Evolutionary conservation across 1,284 basidiomycete species (phyloP), one percentile per base, ranked within the genome.

Genomic region (Apiotrichum akiyoshidainum): DNA sequence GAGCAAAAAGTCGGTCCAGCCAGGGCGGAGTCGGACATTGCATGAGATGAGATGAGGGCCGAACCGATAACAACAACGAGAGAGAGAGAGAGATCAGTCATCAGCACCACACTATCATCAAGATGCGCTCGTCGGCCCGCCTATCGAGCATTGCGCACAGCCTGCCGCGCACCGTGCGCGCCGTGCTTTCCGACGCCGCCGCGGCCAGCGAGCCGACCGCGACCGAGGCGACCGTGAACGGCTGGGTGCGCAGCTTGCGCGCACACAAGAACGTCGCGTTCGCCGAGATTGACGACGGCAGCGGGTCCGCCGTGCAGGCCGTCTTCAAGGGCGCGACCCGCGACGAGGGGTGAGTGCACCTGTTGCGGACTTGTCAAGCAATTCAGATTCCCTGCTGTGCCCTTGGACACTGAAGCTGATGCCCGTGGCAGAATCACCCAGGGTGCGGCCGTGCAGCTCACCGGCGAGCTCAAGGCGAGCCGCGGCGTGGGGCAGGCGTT

Each of bases 261-360:
- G 83, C 84, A 37, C 91, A 94, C 78, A 95, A 95, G 81, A 86
- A 87, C 56, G 81, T 93, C 34, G 82, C 89, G 0, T 96, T 96
- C 69, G 87, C 87, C 0, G 86, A 89, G 46, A 75, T 96, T 55
- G 86, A 84, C 52, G 93, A 97, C 75, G 92, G 92, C 3, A 89
- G 87, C 55, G 84, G 83, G 1, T 68, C 81, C 9, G 84, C 84
- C 1, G 69, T 95, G 16, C 93, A 97, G 74, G 88, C 87, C 1
- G 91, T 96, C 6, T 81, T 92, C 64, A 70, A 80, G 17, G 81
- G 85, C 57, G 68, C 67, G 34, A 71, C 66, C 6, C 59, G 68
- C 26, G 70, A 64, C 16, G 66, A 75, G 12, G 68, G 66, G 72
- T 73, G 56, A 61, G 74, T 58, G 21, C 63, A 17, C 57, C 46